A percentile compares a stretch with the other conserved stretches of the same genome.
Evolutionary conservation across 148 eudicot genomes (phyloP).

Genomic region (Silene latifolia): DNA sequence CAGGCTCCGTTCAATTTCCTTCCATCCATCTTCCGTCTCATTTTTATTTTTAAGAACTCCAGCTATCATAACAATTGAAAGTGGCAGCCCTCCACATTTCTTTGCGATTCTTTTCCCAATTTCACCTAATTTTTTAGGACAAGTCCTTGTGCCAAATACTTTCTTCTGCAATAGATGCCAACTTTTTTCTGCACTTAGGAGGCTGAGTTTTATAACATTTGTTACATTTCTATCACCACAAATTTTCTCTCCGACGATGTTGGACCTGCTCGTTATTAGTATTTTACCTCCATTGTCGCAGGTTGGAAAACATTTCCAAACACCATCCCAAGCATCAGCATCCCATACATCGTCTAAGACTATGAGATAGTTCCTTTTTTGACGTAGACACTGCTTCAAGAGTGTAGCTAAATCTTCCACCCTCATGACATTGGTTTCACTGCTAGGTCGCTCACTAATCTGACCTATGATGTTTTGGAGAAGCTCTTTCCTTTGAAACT

Average conservation of each 20-base stretch:
- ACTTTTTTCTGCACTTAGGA: neutral
- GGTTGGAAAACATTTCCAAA: neutral
- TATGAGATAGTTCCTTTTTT: neutral
- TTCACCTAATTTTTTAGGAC: neutral
- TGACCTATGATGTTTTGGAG: neutral
- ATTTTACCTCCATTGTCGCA: neutral
- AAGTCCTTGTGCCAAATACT: neutral
- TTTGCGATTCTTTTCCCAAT: neutral
- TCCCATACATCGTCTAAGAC: neutral
- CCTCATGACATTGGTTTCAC: neutral
- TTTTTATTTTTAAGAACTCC: neutral
- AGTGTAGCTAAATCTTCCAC: neutral
- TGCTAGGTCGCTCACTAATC: neutral
- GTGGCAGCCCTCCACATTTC: slow-evolving; percentile 1
- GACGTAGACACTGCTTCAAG: neutral
- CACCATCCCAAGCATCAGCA: neutral
- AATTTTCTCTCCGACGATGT: neutral
- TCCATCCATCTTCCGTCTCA: neutral
- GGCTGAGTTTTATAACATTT: neutral
- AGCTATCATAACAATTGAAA: neutral
- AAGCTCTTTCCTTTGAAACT: neutral
- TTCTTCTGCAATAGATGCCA: neutral
- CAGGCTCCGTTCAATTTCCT: neutral
- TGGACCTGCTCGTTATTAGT: neutral
- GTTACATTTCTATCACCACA: no score